phyloP scores from a whole-genome alignment of 202 grass and related monocot species.

The Digitaria exilis region DNA sequence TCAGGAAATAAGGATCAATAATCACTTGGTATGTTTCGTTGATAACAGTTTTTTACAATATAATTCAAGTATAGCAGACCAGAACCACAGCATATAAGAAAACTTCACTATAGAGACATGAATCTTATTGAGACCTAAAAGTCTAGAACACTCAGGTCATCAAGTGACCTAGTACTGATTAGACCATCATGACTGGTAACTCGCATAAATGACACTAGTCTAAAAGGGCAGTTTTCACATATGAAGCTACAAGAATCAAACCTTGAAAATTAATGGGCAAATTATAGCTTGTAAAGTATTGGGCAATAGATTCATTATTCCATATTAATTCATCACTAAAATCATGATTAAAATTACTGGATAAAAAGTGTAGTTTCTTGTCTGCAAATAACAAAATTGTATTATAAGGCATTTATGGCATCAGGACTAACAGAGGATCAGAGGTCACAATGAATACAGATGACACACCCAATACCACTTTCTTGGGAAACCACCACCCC shows the following conservation, averaged over 20 bases:
- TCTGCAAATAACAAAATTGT: conserved; percentile 6
- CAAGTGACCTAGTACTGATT: not conserved
- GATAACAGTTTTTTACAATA: not conserved
- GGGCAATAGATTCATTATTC: not conserved
- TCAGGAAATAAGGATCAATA: conserved; percentile 11
- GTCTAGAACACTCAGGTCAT: conserved; percentile 17
- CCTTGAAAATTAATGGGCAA: not conserved
- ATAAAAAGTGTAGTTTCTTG: not conserved
- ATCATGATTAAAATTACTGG: not conserved
- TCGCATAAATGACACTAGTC: not conserved
- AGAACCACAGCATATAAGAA: not conserved
- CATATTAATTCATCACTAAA: no score
- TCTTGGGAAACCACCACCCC: conserved; percentile 88
- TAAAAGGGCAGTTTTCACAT: not conserved
- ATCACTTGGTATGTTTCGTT: not conserved
- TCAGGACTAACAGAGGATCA: conserved; percentile 16
- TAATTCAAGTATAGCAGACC: not conserved
- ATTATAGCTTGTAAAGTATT: not conserved
- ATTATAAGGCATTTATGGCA: conserved; percentile 12
- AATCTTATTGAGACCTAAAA: conserved; percentile 9
- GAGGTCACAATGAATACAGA: conserved; percentile 38
- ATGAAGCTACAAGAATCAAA: not conserved
- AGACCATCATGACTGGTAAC: not conserved
- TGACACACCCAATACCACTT: conserved; percentile 96
- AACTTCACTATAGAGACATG: not conserved